Evolutionary conservation across 2,329 filamentous ascomycete species (phyloP), one percentile per base, ranked within the genome.

Genomic region (Graphium sp.): DNA sequence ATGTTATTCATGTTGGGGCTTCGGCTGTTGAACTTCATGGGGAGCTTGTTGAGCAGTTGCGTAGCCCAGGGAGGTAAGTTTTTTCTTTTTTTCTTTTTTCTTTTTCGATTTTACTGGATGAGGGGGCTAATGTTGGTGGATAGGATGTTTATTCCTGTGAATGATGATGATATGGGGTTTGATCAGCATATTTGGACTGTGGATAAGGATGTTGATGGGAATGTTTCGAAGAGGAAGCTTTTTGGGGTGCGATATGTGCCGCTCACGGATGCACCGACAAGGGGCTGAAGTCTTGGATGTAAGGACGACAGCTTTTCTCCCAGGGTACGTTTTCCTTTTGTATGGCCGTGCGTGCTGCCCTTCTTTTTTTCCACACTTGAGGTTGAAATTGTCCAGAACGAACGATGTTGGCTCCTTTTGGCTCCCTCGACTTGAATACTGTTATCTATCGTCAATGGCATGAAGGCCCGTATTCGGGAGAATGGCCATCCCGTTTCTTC

Each of bases 1-100:
- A 95, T 60, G 85, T 80, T 3, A 95, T 98, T 34, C 89, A 95
- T 47, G 89, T 95, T 3, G 89, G 89, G 0, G 89, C 89, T 1
- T 80, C 83, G 6, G 87, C 87, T 1, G 65, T 56, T 15, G 66
- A 72, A 43, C 53, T 92, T 31, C 85, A 92, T 46, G 46, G 66
- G 12, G 65, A 68, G 34, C 52, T 95, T 38, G 53, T 92, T 25
- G 66, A 74, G 18, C 89, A 95, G 56, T 55, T 98, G 39, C 72
- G 71, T 37, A 56, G 66, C 3, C 87, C 87, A 0, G 89, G 89
- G 1, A 62, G 74, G 56, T 65, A 34, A 41, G 55, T 42, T 30
- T 11, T 24, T 4, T 3, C 4, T 11, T 12, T 14, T 2, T 13
- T 23, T 4, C 18, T 5, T 5, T 28, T 22, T 5, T 16, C 20